These are phyloP conservation scores for Amphirosellinia nigrospora DNA, from an alignment of 495 filamentous ascomycete species.

Conservation along the genomic window DNA sequence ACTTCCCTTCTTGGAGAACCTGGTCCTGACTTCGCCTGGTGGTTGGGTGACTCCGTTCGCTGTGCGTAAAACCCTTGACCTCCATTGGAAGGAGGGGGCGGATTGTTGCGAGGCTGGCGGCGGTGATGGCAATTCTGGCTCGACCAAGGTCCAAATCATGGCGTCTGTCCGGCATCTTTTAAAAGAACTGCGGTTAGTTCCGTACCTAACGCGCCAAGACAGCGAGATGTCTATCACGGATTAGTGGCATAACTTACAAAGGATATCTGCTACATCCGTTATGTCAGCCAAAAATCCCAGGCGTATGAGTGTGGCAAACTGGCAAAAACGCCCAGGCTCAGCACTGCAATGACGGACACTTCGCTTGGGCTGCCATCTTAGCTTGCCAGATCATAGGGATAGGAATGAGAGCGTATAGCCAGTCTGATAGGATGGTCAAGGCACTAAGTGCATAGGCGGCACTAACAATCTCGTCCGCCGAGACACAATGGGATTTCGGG, in stretches of 20 bases:
- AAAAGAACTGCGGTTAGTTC: background rate
- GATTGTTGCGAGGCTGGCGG: slow-evolving; percentile 48
- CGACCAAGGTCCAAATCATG: slow-evolving; percentile 52
- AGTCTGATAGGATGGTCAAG: slow-evolving; percentile 49
- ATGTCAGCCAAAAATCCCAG: slow-evolving; percentile 46
- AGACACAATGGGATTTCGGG: slow-evolving; percentile 38
- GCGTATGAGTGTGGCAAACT: slow-evolving; percentile 50
- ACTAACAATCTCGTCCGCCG: slow-evolving; percentile 41
- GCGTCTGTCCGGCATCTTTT: slow-evolving; percentile 45
- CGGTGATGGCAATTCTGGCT: slow-evolving; percentile 51
- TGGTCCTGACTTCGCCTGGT: slow-evolving; percentile 24
- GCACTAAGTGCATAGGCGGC: slow-evolving; percentile 49
- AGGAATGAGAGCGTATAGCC: slow-evolving; percentile 50
- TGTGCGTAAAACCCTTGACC: slow-evolving; percentile 42
- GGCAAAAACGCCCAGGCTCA: slow-evolving; percentile 49
- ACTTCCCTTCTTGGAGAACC: slow-evolving; percentile 28
- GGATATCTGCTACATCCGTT: slow-evolving; percentile 41
- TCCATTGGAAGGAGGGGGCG: slow-evolving; percentile 47
- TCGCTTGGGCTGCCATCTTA: slow-evolving; percentile 47
- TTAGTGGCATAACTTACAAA: slow-evolving; percentile 37
- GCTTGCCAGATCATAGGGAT: slow-evolving; percentile 53
- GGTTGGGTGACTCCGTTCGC: slow-evolving; percentile 34
- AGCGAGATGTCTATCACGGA: background rate
- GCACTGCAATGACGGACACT: slow-evolving; percentile 46
- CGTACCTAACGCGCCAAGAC: background rate